A percentile compares a stretch with the other conserved stretches of the same genome.
Evolutionary conservation across 140 eudicot species (phyloP).

Genomic region (Ambrosia hybrid): DNA sequence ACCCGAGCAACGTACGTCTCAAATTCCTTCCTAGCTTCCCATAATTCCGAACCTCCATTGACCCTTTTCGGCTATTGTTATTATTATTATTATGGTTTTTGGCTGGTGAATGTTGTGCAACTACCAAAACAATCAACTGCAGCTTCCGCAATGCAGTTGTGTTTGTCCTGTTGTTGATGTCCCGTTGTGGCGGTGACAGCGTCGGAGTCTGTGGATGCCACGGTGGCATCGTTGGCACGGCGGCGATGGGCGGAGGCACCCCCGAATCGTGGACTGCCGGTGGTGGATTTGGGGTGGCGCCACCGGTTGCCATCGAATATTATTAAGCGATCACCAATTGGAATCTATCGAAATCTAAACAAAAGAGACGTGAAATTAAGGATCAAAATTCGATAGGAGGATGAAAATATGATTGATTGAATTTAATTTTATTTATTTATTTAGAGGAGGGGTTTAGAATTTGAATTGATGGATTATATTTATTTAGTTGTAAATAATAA

Average conservation of each 20-base stretch:
- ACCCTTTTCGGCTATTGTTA: conserved; percentile 24
- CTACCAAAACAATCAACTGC: conserved; percentile 35
- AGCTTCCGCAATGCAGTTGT: conserved; percentile 31
- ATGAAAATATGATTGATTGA: neutral
- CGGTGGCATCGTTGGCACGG: conserved; percentile 40
- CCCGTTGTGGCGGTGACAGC: neutral
- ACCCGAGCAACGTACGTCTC: conserved; percentile 46
- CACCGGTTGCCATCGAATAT: conserved; percentile 55
- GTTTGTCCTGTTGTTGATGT: conserved; percentile 8
- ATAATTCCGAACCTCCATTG: conserved; percentile 30
- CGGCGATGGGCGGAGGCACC: conserved; percentile 74
- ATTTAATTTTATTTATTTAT: too few species aligned
- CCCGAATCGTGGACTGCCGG: conserved; percentile 48
- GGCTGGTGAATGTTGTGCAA: conserved; percentile 14
- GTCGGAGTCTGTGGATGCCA: conserved; percentile 26
- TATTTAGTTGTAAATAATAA: too few species aligned
- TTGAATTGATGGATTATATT: too few species aligned
- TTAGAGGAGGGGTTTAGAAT: too few species aligned
- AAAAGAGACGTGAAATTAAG: conserved; percentile 26
- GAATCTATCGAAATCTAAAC: conserved; percentile 24
- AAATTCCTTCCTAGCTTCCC: conserved; percentile 44
- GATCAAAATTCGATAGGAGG: conserved; percentile 37
- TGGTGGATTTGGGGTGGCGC: conserved; percentile 57
- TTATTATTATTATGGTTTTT: neutral
- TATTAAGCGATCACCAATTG: conserved; percentile 13